Percentiles rank a stretch among this genome's conserved stretches.
These are phyloP conservation scores for Phyllostachys edulis DNA, from an alignment of 176 grass and related monocot species.

Conservation along the genomic window DNA sequence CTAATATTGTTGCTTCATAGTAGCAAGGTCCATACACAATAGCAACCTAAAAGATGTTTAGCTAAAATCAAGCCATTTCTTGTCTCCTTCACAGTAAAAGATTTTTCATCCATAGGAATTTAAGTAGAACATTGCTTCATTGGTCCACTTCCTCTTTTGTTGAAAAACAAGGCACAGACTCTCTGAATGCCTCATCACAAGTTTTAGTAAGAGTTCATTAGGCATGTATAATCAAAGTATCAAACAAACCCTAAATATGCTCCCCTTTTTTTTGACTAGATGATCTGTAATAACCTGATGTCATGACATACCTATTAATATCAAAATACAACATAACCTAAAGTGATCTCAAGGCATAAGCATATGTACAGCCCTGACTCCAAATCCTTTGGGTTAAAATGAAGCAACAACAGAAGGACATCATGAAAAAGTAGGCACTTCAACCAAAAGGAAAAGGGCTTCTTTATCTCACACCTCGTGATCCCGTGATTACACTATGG, in stretches of 20 bases:
- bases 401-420: not conserved
- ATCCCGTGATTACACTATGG: no score
- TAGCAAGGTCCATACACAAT: not conserved
- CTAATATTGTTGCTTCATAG: no score
- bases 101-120: not conserved
- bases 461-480: no score
- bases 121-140: not conserved
- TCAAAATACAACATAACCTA: not conserved
- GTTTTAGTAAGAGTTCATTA: not conserved
- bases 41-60: not conserved
- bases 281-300: not conserved
- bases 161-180: not conserved
- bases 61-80: not conserved
- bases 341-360: conserved; percentile 18
- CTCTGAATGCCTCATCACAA: not conserved
- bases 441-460: no score
- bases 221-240: not conserved
- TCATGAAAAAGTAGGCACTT: no score
- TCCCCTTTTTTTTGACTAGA: not conserved
- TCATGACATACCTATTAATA: not conserved
- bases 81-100: not conserved
- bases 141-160: not conserved
- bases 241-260: not conserved
- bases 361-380: conserved; percentile 58
- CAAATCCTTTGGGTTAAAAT: conserved; percentile 42